Percentiles rank a stretch among this genome's conserved stretches.
Conservation (phyloP, 176 grass and related monocot species). For the Avena insularis region DNA sequence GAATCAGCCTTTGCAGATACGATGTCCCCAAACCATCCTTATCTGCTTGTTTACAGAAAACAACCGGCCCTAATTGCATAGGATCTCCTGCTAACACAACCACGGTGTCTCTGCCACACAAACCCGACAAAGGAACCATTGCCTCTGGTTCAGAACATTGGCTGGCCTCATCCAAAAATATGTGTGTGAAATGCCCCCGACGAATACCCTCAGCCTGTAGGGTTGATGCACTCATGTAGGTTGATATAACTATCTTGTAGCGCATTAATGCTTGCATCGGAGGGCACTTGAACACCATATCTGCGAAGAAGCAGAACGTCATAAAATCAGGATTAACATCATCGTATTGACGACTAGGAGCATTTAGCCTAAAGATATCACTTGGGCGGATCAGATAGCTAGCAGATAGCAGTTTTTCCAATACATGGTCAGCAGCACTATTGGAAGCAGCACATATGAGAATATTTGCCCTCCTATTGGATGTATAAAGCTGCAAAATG, state of each 20-base stretch:
- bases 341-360: constrained; percentile 72
- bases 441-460: constrained; percentile 94
- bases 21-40: constrained; percentile 69
- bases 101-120: constrained; percentile 74
- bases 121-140: constrained; percentile 73
- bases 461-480: constrained; percentile 60
- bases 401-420: constrained; percentile 65
- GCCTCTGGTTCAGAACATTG: constrained; percentile 95
- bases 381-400: constrained; percentile 60
- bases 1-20: constrained; percentile 73
- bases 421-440: constrained; percentile 85
- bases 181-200: constrained; percentile 83
- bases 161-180: constrained; percentile 91
- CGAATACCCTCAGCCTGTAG: constrained; percentile 76
- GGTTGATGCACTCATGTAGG: constrained; percentile 72
- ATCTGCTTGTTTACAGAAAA: constrained; percentile 74
- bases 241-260: constrained; percentile 88
- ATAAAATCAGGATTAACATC: constrained; percentile 78
- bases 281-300: constrained; percentile 80
- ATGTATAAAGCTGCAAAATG: constrained; percentile 76
- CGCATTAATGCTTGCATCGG: constrained; percentile 68
- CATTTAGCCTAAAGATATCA: constrained; percentile 90
- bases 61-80: constrained; percentile 72
- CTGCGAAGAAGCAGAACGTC: constrained; percentile 86
- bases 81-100: constrained; percentile 94